Evolutionary conservation across 306 rosid species (phyloP).

Genomic region (Quercus berberidifolia): DNA sequence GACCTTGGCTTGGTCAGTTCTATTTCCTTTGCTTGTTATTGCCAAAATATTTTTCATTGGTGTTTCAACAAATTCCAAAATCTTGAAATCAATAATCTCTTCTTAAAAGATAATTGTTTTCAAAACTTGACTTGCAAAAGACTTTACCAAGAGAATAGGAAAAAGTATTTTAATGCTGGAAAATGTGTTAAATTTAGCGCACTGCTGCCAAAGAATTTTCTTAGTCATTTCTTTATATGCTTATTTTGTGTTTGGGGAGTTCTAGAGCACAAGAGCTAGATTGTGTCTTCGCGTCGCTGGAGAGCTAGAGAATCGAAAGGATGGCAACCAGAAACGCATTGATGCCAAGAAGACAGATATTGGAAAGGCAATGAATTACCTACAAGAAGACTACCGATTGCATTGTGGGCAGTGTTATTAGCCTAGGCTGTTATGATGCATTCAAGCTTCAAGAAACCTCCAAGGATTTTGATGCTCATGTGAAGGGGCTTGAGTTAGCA

Average conservation of each 20-base stretch:
- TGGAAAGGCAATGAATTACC: conserved; percentile 21
- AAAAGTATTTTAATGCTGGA: neutral
- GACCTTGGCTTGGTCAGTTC: conserved; percentile 66
- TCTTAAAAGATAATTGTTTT: neutral
- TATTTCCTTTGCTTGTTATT: neutral
- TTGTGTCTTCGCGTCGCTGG: conserved; percentile 72
- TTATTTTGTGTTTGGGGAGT: neutral
- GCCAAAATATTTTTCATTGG: no score
- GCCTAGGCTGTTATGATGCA: conserved; percentile 55
- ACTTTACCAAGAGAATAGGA: no score
- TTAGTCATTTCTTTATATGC: neutral
- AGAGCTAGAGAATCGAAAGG: conserved; percentile 42
- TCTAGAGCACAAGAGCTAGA: conserved; percentile 63
- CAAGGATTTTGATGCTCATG: conserved; percentile 34
- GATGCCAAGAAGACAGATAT: conserved; percentile 1
- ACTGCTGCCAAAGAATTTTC: no score
- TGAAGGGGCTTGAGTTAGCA: no score
- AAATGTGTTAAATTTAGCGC: neutral
- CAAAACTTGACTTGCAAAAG: no score
- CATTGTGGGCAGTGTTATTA: conserved; percentile 15
- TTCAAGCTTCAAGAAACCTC: conserved; percentile 54
- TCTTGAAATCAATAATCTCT: neutral
- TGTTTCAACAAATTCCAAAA: neutral
- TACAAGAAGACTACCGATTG: conserved; percentile 8
- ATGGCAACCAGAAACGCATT: conserved; percentile 25